Percentiles rank a stretch among this genome's conserved stretches.
These are phyloP conservation scores for Emydomyces testavorans DNA, from an alignment of 2,329 filamentous ascomycete species.

Conservation along the genomic window DNA sequence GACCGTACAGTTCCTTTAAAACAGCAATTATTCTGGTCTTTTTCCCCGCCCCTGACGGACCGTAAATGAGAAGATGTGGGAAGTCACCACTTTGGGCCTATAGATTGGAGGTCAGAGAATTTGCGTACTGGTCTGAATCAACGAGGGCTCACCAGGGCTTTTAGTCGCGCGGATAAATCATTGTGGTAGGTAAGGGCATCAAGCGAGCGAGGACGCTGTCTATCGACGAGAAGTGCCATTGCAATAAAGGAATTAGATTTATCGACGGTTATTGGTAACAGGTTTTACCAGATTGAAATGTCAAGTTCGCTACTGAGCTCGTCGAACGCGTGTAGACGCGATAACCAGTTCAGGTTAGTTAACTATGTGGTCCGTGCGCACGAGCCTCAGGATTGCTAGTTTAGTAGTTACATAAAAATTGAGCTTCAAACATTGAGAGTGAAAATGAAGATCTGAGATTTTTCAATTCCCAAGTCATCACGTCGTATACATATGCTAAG, in stretches of 20 bases:
- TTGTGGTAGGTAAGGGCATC: conserved; percentile 68
- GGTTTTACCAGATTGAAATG: not conserved
- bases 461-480: not conserved
- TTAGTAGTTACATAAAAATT: too few species aligned
- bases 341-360: too few species aligned
- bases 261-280: not conserved
- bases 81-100: conserved; percentile 96
- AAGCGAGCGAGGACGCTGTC: conserved; percentile 44
- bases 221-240: conserved; percentile 57
- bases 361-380: conserved; percentile 30
- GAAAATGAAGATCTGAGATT: not conserved
- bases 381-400: not conserved
- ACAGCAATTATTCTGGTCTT: conserved; percentile 96
- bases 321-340: conserved; percentile 20
- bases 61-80: conserved; percentile 92
- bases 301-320: too few species aligned
- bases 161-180: conserved; percentile 75
- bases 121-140: not conserved
- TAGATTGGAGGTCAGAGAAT: not conserved
- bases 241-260: not conserved
- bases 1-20: conserved; percentile 85
- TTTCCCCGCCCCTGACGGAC: conserved; percentile 90
- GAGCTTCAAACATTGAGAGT: not conserved
- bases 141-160: conserved; percentile 58
- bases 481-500: not conserved